A percentile compares a stretch with the other conserved stretches of the same genome.
These are phyloP conservation scores for Aspergillus chevalieri DNA, from an alignment of 2,329 filamentous ascomycete species.

Conservation along the genomic window DNA sequence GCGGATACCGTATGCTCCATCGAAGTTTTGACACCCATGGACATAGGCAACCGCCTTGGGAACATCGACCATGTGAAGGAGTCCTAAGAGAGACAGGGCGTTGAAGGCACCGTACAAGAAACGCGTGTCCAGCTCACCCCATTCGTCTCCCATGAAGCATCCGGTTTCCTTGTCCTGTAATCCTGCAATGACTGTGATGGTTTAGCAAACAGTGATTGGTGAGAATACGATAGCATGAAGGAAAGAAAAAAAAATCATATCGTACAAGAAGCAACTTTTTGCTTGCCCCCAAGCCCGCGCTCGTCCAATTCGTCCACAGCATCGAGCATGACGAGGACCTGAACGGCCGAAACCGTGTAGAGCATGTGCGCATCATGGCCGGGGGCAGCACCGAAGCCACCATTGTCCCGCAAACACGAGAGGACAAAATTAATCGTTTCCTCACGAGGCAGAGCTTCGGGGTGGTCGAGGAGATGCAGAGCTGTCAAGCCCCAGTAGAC, in stretches of 20 bases:
- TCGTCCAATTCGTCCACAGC: conserved; percentile 76
- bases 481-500: conserved; percentile 94
- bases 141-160: conserved; percentile 89
- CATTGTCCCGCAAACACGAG: conserved; percentile 81
- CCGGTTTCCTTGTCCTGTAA: conserved; percentile 77
- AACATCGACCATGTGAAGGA: conserved; percentile 69
- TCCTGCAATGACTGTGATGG: conserved; percentile 61
- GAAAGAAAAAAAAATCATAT: conserved; percentile 42
- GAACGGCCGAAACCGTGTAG: conserved; percentile 90
- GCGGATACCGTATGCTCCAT: conserved; percentile 84
- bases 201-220: conserved; percentile 12
- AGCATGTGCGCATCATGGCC: conserved; percentile 94
- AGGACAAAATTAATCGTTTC: conserved; percentile 89
- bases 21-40: conserved; percentile 79
- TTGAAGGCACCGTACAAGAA: conserved; percentile 90
- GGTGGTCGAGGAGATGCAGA: conserved; percentile 73
- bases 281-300: conserved; percentile 59
- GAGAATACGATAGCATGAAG: conserved; percentile 1
- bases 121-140: conserved; percentile 92
- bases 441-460: conserved; percentile 72
- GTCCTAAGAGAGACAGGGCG: conserved; percentile 73
- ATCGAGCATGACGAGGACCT: conserved; percentile 82
- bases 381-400: conserved; percentile 89
- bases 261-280: conserved; percentile 73
- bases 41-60: conserved; percentile 74